phyloP scores from a whole-genome alignment of 2,329 filamentous ascomycete species.

The Pseudopithomyces chartarum region DNA sequence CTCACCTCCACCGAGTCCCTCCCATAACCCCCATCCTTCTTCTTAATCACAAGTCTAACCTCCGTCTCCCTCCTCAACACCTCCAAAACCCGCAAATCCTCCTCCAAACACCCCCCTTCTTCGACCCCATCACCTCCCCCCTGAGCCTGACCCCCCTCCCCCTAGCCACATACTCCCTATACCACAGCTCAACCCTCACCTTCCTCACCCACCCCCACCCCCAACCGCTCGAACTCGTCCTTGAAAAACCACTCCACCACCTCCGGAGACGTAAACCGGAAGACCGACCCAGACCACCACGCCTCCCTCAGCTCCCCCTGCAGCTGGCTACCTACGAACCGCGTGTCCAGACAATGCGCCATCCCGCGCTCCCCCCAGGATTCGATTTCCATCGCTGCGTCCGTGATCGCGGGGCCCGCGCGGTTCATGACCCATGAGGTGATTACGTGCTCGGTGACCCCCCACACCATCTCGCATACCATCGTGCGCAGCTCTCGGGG shows the following conservation, averaged over 20 bases:
- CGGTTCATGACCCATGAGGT: neutral
- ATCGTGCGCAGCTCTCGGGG: neutral
- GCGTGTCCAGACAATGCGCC: neutral
- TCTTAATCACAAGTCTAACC: neutral
- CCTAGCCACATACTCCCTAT: neutral
- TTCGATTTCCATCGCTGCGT: neutral
- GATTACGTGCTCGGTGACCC: neutral
- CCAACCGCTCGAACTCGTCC: neutral
- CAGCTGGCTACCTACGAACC: neutral
- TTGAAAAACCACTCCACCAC: neutral
- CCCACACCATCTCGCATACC: neutral
- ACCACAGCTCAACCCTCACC: neutral
- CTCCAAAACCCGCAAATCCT: no score
- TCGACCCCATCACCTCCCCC: no score
- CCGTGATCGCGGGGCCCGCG: neutral
- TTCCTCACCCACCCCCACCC: neutral
- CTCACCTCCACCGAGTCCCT: neutral
- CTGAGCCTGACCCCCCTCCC: no score
- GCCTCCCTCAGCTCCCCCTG: neutral
- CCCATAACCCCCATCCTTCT: neutral
- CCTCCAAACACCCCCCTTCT: no score
- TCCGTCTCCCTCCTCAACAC: no score
- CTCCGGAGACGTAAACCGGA: neutral
- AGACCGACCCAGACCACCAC: constrained; percentile 2
- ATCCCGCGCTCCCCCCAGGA: constrained; percentile 2